A percentile compares a stretch with the other conserved stretches of the same genome.
phyloP scores from a whole-genome alignment of 2,329 filamentous ascomycete genomes.

The Ascochyta fabae region DNA sequence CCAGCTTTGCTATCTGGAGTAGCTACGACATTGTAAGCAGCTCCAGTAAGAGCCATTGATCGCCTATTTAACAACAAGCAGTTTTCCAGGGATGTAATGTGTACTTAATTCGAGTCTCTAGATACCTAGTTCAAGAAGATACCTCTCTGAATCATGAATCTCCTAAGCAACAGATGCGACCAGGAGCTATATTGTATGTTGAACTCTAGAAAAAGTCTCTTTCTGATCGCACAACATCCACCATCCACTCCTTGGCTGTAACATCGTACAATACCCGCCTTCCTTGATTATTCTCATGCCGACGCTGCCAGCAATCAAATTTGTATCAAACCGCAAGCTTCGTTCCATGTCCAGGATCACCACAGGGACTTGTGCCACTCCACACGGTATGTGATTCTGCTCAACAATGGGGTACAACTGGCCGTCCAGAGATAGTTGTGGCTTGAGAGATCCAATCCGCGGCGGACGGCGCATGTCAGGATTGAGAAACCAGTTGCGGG shows the following conservation, averaged over 20 bases:
- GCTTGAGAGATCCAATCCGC: no score
- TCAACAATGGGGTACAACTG: no score
- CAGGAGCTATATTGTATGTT: neutral
- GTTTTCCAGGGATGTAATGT: neutral
- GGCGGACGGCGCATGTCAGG: no score
- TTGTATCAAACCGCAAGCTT: neutral
- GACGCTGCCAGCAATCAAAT: neutral
- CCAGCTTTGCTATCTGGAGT: neutral
- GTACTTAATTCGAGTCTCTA: no score
- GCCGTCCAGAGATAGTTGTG: no score
- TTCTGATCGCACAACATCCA: neutral
- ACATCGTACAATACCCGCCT: neutral
- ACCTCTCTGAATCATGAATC: no score
- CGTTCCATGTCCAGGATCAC: neutral
- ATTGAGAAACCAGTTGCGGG: no score
- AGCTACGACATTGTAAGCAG: neutral
- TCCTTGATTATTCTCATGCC: neutral
- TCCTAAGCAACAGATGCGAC: no score
- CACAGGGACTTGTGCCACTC: neutral
- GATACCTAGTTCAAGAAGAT: no score
- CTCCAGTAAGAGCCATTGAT: neutral
- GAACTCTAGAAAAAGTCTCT: neutral
- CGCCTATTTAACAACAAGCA: neutral
- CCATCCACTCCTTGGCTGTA: neutral
- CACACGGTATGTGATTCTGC: neutral